A percentile compares a stretch with the other conserved stretches of the same genome.
phyloP scores from a whole-genome alignment of 2,329 filamentous ascomycete genomes.

The Dothiorella sarmentorum region DNA sequence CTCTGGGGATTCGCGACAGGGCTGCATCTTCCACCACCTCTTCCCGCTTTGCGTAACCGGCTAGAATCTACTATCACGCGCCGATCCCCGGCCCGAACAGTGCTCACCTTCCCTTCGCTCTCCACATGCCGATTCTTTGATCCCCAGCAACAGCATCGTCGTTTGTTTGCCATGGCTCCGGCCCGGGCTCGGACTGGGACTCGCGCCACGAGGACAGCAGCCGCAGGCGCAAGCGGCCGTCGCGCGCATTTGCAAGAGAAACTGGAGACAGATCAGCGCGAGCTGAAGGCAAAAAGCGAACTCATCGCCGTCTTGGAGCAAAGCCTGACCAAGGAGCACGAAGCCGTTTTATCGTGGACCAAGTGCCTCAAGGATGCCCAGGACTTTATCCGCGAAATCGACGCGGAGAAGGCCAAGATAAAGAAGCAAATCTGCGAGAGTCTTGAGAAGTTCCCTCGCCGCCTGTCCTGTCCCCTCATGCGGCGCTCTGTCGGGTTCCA shows the following conservation, averaged over 20 bases:
- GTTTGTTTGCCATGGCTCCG: background rate
- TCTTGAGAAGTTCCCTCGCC: slow-evolving; percentile 3
- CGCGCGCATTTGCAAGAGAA: slow-evolving; percentile 2
- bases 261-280: background rate
- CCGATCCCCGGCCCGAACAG: slow-evolving; percentile 4
- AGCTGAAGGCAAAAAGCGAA: background rate
- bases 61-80: background rate
- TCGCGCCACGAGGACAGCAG: background rate
- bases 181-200: slow-evolving; percentile 3
- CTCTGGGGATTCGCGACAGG: background rate
- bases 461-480: slow-evolving; percentile 12
- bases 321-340: background rate
- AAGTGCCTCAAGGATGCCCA: slow-evolving; percentile 4
- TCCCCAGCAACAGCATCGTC: background rate
- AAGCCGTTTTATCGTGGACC: slow-evolving; percentile 5
- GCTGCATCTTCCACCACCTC: background rate
- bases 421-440: slow-evolving; percentile 17
- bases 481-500: slow-evolving; percentile 13
- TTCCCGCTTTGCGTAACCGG: slow-evolving; percentile 1
- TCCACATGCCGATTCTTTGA: background rate
- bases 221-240: background rate
- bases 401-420: slow-evolving; percentile 9
- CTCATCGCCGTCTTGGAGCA: background rate
- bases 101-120: background rate
- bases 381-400: slow-evolving; percentile 15